Evolutionary conservation across 768 basidiomycete species (phyloP).

Genomic region (Mycena floridula): DNA sequence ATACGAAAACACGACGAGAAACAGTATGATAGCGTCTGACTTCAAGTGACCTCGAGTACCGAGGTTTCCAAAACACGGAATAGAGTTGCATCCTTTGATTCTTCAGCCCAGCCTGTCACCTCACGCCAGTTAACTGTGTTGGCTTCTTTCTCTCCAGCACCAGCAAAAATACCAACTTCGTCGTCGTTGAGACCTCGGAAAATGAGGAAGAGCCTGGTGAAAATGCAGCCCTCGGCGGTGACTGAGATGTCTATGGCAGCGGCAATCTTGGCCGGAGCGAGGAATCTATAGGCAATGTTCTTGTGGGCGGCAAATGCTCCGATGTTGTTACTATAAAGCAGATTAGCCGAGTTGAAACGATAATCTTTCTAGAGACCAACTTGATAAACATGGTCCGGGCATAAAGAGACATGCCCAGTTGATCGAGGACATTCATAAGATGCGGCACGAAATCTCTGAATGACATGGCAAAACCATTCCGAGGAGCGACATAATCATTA

Average conservation of each 20-base stretch:
- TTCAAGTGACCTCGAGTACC: conserved; percentile 75
- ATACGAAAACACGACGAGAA: too few relatives aligned
- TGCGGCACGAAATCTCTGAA: conserved; percentile 77
- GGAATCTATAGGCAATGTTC: conserved; percentile 88
- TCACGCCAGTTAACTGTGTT: conserved; percentile 78
- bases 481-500: conserved; percentile 69
- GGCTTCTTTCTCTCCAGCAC: conserved; percentile 83
- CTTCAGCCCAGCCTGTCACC: conserved; percentile 74
- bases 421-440: conserved; percentile 75
- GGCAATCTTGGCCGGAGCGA: conserved; percentile 71
- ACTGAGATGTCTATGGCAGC: conserved; percentile 85
- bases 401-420: conserved; percentile 77
- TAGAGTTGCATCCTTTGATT: conserved; percentile 64
- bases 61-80: conserved; percentile 81
- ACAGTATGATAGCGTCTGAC: too few relatives aligned
- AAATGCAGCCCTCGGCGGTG: conserved; percentile 73
- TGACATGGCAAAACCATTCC: conserved; percentile 83
- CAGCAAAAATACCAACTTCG: conserved; percentile 67
- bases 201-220: conserved; percentile 82
- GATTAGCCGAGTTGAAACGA: too few relatives aligned
- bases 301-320: conserved; percentile 68
- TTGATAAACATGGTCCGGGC: conserved; percentile 80
- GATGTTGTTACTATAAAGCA: conserved; percentile 61
- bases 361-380: conserved; percentile 32
- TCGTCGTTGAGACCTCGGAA: conserved; percentile 80